A percentile compares a stretch with the other conserved stretches of the same genome.
Conservation (phyloP, 2,329 filamentous ascomycete genomes). For the Knufia fluminis region DNA sequence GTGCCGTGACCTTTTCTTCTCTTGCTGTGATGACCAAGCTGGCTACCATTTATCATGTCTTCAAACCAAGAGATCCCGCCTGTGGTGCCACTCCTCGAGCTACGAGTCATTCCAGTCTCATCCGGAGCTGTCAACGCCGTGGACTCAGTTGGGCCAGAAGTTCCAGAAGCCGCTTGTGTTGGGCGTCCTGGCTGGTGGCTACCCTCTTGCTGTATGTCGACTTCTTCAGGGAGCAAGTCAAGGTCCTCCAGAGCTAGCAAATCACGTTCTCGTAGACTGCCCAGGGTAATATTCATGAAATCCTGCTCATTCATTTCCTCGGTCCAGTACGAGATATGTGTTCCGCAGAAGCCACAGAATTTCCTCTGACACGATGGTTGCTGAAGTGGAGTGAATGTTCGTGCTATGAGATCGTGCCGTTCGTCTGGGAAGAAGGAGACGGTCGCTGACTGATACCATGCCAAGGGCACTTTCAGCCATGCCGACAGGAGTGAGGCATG, state of each 20-base stretch:
- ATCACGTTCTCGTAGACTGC: conserved; percentile 63
- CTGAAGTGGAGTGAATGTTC: conserved; percentile 54
- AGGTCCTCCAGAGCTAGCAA: conserved; percentile 64
- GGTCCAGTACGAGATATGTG: conserved; percentile 73
- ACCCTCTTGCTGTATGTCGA: conserved; percentile 15
- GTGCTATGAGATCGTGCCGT: conserved; percentile 55
- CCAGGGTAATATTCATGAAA: conserved; percentile 73
- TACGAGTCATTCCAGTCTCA: conserved; percentile 20
- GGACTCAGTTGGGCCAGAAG: background rate
- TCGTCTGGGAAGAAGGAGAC: conserved; percentile 72
- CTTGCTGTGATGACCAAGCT: conserved; percentile 58
- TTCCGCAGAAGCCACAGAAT: conserved; percentile 90
- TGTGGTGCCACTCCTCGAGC: conserved; percentile 28
- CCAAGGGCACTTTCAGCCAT: conserved; percentile 72
- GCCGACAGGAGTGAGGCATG: conserved; percentile 66
- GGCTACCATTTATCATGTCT: conserved; percentile 65
- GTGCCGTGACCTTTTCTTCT: conserved; percentile 48
- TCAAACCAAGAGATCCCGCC: conserved; percentile 79
- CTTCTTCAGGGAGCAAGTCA: conserved; percentile 54
- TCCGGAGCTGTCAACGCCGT: conserved; percentile 14
- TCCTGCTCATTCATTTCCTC: conserved; percentile 62
- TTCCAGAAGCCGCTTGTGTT: conserved; percentile 1
- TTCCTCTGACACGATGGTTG: conserved; percentile 56
- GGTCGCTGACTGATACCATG: conserved; percentile 70
- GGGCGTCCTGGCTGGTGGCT: background rate